A percentile compares a stretch with the other conserved stretches of the same genome.
Conservation (phyloP, 164 flowering plant species). For the Vitis amurensis region DNA sequence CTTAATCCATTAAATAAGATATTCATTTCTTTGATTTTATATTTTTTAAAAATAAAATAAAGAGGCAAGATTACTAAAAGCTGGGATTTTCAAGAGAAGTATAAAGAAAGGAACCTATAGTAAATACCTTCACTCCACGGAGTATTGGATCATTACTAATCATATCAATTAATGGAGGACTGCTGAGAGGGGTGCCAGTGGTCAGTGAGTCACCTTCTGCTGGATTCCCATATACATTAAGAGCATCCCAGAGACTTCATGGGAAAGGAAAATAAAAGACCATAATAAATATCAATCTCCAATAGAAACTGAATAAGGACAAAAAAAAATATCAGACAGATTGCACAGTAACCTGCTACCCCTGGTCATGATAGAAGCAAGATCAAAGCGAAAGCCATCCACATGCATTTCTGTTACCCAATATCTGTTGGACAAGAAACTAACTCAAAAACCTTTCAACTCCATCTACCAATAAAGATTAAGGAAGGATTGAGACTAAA, state of each 20-base stretch:
- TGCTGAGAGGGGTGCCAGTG: slow-evolving; percentile 82
- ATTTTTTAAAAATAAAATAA: background rate
- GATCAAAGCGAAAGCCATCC: slow-evolving; percentile 99
- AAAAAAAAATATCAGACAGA: slow-evolving; percentile 11
- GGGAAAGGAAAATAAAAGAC: slow-evolving; percentile 8
- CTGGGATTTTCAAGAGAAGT: background rate
- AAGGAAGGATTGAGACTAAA: too few species aligned
- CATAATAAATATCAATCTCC: slow-evolving; percentile 7
- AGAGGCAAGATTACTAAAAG: background rate
- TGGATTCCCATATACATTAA: slow-evolving; percentile 71
- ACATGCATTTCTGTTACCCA: slow-evolving; percentile 97
- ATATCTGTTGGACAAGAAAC: slow-evolving; percentile 52
- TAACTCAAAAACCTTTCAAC: slow-evolving; percentile 1
- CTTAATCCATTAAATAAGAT: too few species aligned
- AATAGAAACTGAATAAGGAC: background rate
- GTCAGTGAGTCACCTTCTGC: slow-evolving; percentile 63
- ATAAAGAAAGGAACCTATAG: background rate
- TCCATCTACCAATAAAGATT: background rate
- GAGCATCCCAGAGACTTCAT: slow-evolving; percentile 77
- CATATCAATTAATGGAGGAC: slow-evolving; percentile 88
- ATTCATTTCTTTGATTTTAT: too few species aligned
- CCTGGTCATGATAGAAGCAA: slow-evolving; percentile 94
- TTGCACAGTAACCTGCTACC: slow-evolving; percentile 69
- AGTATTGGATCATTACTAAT: slow-evolving; percentile 96
- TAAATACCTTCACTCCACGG: slow-evolving; percentile 73